A percentile compares a stretch with the other conserved stretches of the same genome.
Evolutionary conservation across 352 stramenopile species (phyloP).

Genomic region (Thalassiosira mediterranea): DNA sequence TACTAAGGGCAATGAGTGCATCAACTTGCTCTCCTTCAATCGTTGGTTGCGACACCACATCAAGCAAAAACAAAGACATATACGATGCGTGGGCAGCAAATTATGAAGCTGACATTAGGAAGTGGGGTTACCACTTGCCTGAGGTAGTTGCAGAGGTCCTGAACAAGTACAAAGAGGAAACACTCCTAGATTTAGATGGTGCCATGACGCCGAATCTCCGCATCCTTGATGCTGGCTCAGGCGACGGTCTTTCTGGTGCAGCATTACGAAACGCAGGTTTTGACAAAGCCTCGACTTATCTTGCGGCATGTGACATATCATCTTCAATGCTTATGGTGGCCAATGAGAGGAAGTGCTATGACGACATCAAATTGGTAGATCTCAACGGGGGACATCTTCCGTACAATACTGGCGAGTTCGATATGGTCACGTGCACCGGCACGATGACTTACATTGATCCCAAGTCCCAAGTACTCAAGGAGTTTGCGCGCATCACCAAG

Average conservation of each 20-base stretch:
- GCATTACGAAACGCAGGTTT: neutral
- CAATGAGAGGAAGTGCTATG: constrained; percentile 10
- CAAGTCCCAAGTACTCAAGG: neutral
- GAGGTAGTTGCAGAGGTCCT: neutral
- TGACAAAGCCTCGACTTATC: neutral
- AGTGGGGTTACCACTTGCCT: neutral
- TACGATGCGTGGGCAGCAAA: constrained; percentile 2
- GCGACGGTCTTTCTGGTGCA: constrained; percentile 8
- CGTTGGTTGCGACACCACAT: neutral
- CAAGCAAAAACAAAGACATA: neutral
- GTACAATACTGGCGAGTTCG: constrained; percentile 7
- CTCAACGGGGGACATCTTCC: constrained; percentile 3
- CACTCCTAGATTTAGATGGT: too few relatives aligned
- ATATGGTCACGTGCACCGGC: constrained; percentile 17
- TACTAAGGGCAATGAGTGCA: too few relatives aligned
- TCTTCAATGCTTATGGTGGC: neutral
- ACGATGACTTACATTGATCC: constrained; percentile 28
- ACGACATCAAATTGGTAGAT: constrained; percentile 9
- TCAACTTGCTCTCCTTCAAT: too few relatives aligned
- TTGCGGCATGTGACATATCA: constrained; percentile 2
- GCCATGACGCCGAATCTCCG: neutral
- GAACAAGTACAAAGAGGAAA: neutral
- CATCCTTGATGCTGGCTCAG: constrained; percentile 13
- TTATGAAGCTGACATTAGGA: neutral
- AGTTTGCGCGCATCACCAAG: constrained; percentile 21